Conservation (phyloP, 371 early-diverging fungal genomes). For the Fennellomyces sp. region DNA sequence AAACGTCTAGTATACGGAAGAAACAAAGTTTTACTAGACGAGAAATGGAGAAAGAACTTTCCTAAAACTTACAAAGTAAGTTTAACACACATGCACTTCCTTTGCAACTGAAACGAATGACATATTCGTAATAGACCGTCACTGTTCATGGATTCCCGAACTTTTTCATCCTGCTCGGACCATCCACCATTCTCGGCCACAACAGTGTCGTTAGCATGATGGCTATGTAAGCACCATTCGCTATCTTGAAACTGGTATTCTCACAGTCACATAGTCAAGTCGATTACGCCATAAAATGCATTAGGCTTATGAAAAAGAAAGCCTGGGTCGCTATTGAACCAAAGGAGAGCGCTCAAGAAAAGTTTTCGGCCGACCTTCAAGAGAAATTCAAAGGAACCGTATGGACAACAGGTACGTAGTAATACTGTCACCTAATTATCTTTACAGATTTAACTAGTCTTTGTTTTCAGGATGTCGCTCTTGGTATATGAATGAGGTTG, state of each 20-base stretch:
- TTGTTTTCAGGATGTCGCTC: constrained; percentile 9
- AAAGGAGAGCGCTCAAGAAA: constrained; percentile 15
- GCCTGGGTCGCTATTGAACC: constrained; percentile 20
- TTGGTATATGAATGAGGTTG: constrained; percentile 1
- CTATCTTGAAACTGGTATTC: background rate
- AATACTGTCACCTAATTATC: too few species aligned
- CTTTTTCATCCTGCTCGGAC: constrained; percentile 38
- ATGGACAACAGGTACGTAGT: too few species aligned
- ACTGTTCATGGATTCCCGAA: constrained; percentile 45
- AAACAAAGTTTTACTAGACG: background rate
- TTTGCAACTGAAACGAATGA: background rate
- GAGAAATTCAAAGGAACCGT: constrained; percentile 21
- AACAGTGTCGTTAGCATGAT: constrained; percentile 6
- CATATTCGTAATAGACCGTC: constrained; percentile 20
- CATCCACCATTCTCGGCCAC: constrained; percentile 39
- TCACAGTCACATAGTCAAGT: constrained; percentile 17
- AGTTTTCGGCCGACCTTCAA: constrained; percentile 13
- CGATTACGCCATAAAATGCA: constrained; percentile 18
- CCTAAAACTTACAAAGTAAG: constrained; percentile 17
- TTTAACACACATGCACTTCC: background rate
- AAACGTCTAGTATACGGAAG: constrained; percentile 1
- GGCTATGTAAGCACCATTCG: background rate
- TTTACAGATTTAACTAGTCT: too few species aligned
- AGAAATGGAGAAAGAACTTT: constrained; percentile 12
- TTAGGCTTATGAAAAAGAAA: constrained; percentile 15